A percentile compares a stretch with the other conserved stretches of the same genome.
Conservation (phyloP, 139 green algal species). For the Picochlorum sp. region DNA sequence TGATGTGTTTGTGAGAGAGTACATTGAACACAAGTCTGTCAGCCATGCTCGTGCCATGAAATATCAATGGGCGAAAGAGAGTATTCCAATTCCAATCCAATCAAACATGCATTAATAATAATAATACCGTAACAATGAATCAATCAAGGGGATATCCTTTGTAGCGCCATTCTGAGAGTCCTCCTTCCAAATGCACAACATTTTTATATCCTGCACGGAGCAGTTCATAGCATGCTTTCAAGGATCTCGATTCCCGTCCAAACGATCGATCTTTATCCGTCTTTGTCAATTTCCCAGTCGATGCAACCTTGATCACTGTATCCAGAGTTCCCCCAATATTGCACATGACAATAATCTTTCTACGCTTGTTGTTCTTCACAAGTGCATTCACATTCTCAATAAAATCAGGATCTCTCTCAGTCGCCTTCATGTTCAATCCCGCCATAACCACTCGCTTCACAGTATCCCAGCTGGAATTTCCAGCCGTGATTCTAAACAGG, state of each 20-base stretch:
- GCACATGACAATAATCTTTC: conserved; percentile 34
- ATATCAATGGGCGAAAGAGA: conserved; percentile 47
- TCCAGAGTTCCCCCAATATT: conserved; percentile 46
- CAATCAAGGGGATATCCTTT: conserved; percentile 28
- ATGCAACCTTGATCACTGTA: conserved; percentile 29
- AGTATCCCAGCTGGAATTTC: conserved; percentile 42
- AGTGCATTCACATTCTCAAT: conserved; percentile 20
- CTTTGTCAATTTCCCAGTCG: conserved; percentile 28
- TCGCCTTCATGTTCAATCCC: conserved; percentile 52
- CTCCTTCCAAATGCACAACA: conserved; percentile 53
- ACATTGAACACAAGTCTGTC: conserved; percentile 29
- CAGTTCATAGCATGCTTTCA: conserved; percentile 73
- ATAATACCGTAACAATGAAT: no score
- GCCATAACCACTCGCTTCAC: conserved; percentile 61
- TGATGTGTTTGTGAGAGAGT: conserved; percentile 12
- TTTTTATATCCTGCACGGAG: conserved; percentile 50
- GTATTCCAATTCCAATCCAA: conserved; percentile 16
- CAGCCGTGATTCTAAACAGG: conserved; percentile 44
- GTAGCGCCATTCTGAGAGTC: conserved; percentile 44
- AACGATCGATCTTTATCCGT: conserved; percentile 62
- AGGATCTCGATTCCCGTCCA: conserved; percentile 56
- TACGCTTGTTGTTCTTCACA: conserved; percentile 18
- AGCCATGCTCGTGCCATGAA: conserved; percentile 51
- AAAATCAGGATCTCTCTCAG: conserved; percentile 63
- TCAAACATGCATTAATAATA: not conserved